Evolutionary conservation across 2,329 filamentous ascomycete genomes (phyloP).

Genomic region (Claviceps capensis): DNA sequence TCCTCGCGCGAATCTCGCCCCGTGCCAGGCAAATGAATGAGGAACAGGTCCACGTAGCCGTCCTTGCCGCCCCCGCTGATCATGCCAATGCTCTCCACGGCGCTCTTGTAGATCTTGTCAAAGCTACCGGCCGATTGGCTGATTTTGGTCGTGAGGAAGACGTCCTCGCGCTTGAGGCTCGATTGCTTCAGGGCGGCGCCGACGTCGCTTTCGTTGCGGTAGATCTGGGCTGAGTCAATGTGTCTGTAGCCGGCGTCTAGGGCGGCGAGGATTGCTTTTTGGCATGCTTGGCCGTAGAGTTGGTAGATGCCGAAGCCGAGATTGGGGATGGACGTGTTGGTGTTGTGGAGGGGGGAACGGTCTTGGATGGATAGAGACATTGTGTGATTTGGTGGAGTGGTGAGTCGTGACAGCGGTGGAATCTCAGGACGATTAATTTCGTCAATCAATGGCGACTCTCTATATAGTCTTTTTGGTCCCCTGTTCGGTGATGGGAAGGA

Average conservation of each 20-base stretch:
- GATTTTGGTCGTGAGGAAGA: conserved; percentile 64
- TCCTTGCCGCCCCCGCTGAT: conserved; percentile 31
- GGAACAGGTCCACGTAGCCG: conserved; percentile 57
- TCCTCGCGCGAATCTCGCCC: conserved; percentile 41
- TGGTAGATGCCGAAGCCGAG: conserved; percentile 63
- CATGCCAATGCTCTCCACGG: conserved; percentile 48
- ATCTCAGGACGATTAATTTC: no score
- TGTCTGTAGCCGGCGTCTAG: conserved; percentile 46
- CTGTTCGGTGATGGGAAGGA: no score
- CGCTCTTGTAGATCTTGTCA: conserved; percentile 44
- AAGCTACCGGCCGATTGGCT: conserved; percentile 27
- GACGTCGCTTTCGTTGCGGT: conserved; percentile 55
- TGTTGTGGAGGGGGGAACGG: conserved; percentile 12
- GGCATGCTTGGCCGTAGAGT: conserved; percentile 39
- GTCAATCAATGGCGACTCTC: no score
- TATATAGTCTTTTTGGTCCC: no score
- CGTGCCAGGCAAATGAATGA: conserved; percentile 51
- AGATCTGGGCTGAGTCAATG: conserved; percentile 49
- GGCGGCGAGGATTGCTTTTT: conserved; percentile 43
- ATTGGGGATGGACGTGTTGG: conserved; percentile 36
- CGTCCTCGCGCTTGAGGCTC: conserved; percentile 38
- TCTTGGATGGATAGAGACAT: conserved; percentile 8
- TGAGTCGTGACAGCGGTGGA: background rate
- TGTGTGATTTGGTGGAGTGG: background rate
- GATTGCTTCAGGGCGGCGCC: conserved; percentile 47